Base-by-base conservation (phyloP, 495 filamentous ascomycete species). In the Filosporella fistucella region DNA sequence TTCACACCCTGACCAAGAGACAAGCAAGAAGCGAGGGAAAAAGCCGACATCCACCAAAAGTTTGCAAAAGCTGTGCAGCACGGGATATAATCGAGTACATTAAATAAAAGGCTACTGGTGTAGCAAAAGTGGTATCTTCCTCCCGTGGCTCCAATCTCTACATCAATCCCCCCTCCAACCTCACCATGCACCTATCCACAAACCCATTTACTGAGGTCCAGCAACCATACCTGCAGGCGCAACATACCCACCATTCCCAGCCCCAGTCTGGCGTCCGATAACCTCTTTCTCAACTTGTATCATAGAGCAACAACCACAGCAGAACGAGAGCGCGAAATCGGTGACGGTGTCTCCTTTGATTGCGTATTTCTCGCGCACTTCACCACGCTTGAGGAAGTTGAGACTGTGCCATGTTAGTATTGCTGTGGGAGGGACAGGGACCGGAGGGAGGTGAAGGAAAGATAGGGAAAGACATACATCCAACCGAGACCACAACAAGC, bases 281-380 rank as follows among this genome's bases (percentile, higher is more conserved):
- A 73, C 55, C 50, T 82, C 78, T 61, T 79, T 78, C 44, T 80
- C 73, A 10, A 74, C 58, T 56, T 80, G 78, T 18, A 75, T 64
- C 29, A 78, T 51, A 10, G 65, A 65, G 65, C 80, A 84, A 49
- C 75, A 70, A 38, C 70, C 76, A 64, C 70, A 82, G 64, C 59
- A 77, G 25, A 65, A 56, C 14, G 62, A 56, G 42, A 71, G 68
- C 1, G 47, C 18, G 59, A 68, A 77, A 55, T 82, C 80, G 28
- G 48, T 65, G 61, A 63, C 64, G 8, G 60, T 65, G 41, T 68
- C 70, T 24, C 79, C 79, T n/a, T 74, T 55, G 62, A 84, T 74
- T 46, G 65, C 56, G 61, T 75, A 77, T 18, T 62, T 65, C 17
- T 73, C 53, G 11, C 80, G 74, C 42, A 81, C 66, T 39, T 77